Conservation (phyloP, 2,329 filamentous ascomycete genomes). For the Colletotrichum sp. region DNA sequence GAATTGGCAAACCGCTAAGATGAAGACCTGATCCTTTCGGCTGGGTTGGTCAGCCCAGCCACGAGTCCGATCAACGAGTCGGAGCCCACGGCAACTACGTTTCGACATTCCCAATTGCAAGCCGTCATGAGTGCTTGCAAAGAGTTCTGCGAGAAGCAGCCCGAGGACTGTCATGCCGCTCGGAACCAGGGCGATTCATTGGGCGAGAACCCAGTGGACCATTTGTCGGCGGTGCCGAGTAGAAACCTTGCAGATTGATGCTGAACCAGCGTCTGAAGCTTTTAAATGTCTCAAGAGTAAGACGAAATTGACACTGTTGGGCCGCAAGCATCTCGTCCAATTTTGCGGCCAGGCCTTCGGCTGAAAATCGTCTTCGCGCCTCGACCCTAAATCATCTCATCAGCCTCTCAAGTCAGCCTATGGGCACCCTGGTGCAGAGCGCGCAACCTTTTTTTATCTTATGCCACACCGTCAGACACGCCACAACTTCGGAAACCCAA, state of each 20-base stretch:
- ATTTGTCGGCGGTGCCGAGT: background rate
- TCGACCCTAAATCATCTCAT: background rate
- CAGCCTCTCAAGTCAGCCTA: background rate
- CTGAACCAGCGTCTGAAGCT: background rate
- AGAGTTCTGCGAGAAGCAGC: background rate
- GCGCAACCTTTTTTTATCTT: background rate
- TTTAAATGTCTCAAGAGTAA: fast-evolving
- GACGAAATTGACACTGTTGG: background rate
- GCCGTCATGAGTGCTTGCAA: background rate
- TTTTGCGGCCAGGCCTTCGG: background rate
- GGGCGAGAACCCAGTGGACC: background rate
- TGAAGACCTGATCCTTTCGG: background rate
- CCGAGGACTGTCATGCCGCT: background rate
- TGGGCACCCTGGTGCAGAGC: background rate
- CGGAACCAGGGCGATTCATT: background rate
- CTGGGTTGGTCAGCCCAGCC: too few species aligned
- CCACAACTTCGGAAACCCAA: background rate
- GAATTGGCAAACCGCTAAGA: background rate
- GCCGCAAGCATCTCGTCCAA: background rate
- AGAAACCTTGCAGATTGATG: background rate
- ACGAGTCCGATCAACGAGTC: too few species aligned
- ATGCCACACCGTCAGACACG: background rate
- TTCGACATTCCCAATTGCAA: background rate
- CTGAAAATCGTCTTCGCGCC: background rate
- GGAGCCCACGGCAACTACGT: background rate